These are phyloP conservation scores for Verticillium dahliae DNA, from an alignment of 2,329 filamentous ascomycete species.

Conservation along the genomic window DNA sequence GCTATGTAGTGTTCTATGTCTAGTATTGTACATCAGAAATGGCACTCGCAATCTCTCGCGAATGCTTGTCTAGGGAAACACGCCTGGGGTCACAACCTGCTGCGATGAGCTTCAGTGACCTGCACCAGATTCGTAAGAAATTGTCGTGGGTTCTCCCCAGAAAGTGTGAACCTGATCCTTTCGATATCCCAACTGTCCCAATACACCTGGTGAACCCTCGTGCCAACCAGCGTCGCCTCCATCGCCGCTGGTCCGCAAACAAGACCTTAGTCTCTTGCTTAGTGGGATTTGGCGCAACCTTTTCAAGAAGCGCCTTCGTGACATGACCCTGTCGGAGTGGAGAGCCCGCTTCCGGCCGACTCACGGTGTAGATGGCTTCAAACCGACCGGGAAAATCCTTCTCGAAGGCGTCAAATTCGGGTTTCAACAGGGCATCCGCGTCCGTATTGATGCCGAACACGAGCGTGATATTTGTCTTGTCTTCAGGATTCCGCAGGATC, in stretches of 20 bases:
- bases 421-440: conserved; percentile 47
- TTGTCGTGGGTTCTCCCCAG: conserved; percentile 16
- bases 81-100: too few relatives aligned
- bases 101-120: too few relatives aligned
- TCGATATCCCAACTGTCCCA: conserved; percentile 50
- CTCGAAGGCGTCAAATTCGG: conserved; percentile 50
- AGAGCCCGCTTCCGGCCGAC: conserved; percentile 33
- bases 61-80: too few relatives aligned
- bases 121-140: too few relatives aligned
- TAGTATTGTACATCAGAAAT: too few relatives aligned
- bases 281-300: conserved; percentile 31
- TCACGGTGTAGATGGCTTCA: conserved; percentile 51
- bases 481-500: conserved; percentile 54
- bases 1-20: too few relatives aligned
- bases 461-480: conserved; percentile 56
- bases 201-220: conserved; percentile 36
- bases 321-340: conserved; percentile 48
- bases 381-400: conserved; percentile 48
- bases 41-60: too few relatives aligned
- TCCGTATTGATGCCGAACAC: conserved; percentile 62
- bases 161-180: conserved; percentile 55
- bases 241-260: conserved; percentile 64
- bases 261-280: conserved; percentile 46
- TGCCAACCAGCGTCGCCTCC: conserved; percentile 50
- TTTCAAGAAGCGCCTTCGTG: conserved; percentile 46